Evolutionary conservation across 371 early-diverging fungal genomes (phyloP).

Genomic region (Batkoa obscura): DNA sequence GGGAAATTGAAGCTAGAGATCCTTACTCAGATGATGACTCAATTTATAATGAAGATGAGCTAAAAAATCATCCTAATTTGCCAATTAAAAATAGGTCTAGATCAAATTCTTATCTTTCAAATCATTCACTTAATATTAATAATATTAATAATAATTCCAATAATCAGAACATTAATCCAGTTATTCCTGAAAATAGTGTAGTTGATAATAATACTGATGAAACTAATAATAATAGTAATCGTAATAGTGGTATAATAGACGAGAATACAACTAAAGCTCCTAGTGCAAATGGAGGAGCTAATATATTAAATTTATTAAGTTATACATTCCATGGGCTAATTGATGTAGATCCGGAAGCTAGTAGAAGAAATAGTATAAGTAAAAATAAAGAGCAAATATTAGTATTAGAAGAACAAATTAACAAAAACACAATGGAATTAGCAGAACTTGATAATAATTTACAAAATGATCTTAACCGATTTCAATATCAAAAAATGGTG

Average conservation of each 20-base stretch:
- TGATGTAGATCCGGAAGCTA: conserved; percentile 84
- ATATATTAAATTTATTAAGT: conserved; percentile 39
- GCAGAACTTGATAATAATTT: conserved; percentile 48
- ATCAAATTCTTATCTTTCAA: background rate
- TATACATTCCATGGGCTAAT: conserved; percentile 70
- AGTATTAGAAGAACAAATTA: conserved; percentile 54
- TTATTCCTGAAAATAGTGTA: background rate
- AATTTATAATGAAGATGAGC: conserved; percentile 1
- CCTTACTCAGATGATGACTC: conserved; percentile 8
- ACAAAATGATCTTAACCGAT: conserved; percentile 77
- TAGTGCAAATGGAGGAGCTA: conserved; percentile 16
- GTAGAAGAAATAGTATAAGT: conserved; percentile 73
- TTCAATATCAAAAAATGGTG: conserved; percentile 71
- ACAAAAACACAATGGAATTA: conserved; percentile 45
- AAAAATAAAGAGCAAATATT: conserved; percentile 66
- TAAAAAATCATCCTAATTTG: background rate
- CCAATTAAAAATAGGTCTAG: conserved; percentile 12
- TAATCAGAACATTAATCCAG: background rate
- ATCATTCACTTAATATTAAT: background rate
- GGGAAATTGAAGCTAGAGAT: conserved; percentile 10
- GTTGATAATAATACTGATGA: conserved; percentile 11
- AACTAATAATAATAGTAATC: conserved; percentile 13
- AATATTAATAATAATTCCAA: background rate
- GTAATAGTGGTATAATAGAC: conserved; percentile 14
- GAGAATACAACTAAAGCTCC: conserved; percentile 8